A percentile compares a stretch with the other conserved stretches of the same genome.
phyloP scores from a whole-genome alignment of 805 yeast genomes.

The Yarrowia divulgata region DNA sequence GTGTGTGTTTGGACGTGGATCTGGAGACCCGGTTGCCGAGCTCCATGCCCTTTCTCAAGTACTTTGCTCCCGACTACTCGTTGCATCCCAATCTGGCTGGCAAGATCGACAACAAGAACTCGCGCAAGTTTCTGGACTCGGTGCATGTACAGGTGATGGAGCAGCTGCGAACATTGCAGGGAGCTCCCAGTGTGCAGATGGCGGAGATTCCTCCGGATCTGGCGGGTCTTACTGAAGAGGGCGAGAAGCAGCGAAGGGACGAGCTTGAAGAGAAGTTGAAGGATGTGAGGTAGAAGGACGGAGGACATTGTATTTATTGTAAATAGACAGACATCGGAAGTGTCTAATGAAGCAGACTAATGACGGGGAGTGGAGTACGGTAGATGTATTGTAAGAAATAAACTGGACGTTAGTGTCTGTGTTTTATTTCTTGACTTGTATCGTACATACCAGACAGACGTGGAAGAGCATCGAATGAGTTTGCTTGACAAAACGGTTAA shows the following conservation, averaged over 20 bases:
- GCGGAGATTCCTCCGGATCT: constrained; percentile 80
- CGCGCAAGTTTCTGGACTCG: constrained; percentile 81
- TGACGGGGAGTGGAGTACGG: too few species aligned
- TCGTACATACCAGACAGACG: too few species aligned
- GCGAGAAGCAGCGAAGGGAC: constrained; percentile 51
- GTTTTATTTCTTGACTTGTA: too few species aligned
- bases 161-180: constrained; percentile 78
- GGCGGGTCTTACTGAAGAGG: constrained; percentile 52
- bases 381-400: too few species aligned
- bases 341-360: too few species aligned
- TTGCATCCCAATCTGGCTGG: constrained; percentile 85
- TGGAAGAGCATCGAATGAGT: too few species aligned
- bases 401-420: too few species aligned
- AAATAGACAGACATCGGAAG: not conserved
- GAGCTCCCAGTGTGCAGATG: constrained; percentile 96
- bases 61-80: constrained; percentile 90
- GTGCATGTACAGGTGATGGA: constrained; percentile 78
- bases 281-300: constrained; percentile 22
- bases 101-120: constrained; percentile 82
- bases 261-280: constrained; percentile 44
- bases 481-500: too few species aligned
- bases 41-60: constrained; percentile 74
- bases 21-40: constrained; percentile 79
- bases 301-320: constrained; percentile 2
- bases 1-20: constrained; percentile 79